Evolutionary conservation across 2,329 filamentous ascomycete species (phyloP).

Genomic region (Colletotrichum sp.): DNA sequence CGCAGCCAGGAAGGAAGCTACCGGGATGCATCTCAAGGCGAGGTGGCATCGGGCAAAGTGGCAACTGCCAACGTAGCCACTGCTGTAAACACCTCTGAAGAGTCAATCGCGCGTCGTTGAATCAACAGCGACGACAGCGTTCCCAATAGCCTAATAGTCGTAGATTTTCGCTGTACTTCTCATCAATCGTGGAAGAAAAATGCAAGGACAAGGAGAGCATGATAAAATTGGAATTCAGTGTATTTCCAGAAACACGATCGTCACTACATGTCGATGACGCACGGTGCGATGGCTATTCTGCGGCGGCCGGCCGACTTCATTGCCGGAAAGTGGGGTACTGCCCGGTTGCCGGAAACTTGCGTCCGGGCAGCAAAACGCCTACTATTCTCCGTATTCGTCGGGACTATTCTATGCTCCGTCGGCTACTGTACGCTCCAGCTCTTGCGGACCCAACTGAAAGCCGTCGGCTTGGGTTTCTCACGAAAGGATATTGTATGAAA

Average conservation of each 20-base stretch:
- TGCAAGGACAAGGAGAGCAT: no score
- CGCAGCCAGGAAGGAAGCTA: background rate
- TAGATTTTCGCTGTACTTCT: background rate
- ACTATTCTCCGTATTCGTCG: background rate
- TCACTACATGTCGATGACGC: fast-evolving
- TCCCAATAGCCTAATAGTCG: fast-evolving
- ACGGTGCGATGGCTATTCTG: background rate
- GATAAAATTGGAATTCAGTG: no score
- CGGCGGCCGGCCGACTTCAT: background rate
- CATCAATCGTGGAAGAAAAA: background rate
- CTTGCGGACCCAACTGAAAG: background rate
- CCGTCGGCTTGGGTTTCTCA: background rate
- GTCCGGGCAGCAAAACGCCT: background rate
- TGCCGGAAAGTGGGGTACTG: background rate
- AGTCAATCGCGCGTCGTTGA: background rate
- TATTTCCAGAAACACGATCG: background rate
- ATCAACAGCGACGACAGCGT: background rate
- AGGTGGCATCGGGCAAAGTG: background rate
- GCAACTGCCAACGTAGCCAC: background rate
- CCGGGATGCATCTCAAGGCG: background rate
- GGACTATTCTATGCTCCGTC: background rate
- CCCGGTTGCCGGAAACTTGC: background rate
- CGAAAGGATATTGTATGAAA: background rate
- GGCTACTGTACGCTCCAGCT: background rate
- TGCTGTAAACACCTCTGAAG: background rate